phyloP scores from a whole-genome alignment of 2,329 filamentous ascomycete species.

The Clonostachys sp. region DNA sequence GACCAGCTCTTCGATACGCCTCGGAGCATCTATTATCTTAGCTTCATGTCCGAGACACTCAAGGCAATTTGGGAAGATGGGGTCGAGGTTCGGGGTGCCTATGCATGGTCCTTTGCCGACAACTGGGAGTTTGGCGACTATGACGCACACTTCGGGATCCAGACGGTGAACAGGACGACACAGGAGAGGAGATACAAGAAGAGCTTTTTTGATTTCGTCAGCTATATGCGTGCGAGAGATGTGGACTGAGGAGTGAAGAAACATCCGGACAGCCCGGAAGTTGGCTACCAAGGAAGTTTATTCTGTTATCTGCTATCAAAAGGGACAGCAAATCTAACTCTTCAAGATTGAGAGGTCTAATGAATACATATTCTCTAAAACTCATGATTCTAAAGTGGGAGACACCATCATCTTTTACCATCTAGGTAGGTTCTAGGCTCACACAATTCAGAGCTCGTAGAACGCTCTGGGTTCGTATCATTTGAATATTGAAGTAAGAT shows the following conservation, averaged over 20 bases:
- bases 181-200: conserved; percentile 48
- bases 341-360: no score
- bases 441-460: no score
- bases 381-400: no score
- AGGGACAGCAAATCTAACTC: no score
- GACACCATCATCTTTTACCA: no score
- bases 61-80: conserved; percentile 47
- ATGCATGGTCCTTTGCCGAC: conserved; percentile 23
- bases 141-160: conserved; percentile 46
- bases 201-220: conserved; percentile 53
- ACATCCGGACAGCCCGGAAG: no score
- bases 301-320: no score
- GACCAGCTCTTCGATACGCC: conserved; percentile 51
- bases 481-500: no score
- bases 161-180: conserved; percentile 48
- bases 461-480: no score
- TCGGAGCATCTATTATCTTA: conserved; percentile 48
- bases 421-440: no score
- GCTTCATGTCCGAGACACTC: conserved; percentile 48
- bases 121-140: conserved; percentile 40
- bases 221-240: conserved; percentile 35
- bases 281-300: no score
- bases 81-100: conserved; percentile 16
- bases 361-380: no score
- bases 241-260: conserved; percentile 7